A percentile compares a stretch with the other conserved stretches of the same genome.
Evolutionary conservation across 441 rosid genomes (phyloP).

Genomic region (Populus hybrid): DNA sequence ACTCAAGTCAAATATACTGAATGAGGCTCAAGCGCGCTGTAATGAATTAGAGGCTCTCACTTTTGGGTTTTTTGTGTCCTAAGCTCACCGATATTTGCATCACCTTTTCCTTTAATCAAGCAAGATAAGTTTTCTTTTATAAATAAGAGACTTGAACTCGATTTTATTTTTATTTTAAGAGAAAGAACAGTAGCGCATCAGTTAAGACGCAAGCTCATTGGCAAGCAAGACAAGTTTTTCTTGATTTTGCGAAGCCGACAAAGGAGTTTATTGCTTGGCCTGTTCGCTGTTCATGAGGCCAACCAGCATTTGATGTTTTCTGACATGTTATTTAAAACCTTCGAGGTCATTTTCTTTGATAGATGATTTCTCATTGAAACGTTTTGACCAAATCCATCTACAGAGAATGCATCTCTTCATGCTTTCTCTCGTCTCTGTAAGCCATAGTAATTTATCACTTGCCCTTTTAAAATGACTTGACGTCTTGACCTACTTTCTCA

Average conservation of each 20-base stretch:
- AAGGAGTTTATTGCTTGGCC: background rate
- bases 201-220: too few relatives aligned
- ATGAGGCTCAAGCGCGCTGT: background rate
- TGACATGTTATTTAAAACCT: constrained; percentile 1
- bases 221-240: background rate
- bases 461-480: background rate
- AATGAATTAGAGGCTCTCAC: too few relatives aligned
- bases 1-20: background rate
- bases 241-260: background rate
- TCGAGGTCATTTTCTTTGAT: background rate
- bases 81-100: too few relatives aligned
- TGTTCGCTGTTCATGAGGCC: constrained; percentile 22
- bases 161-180: too few relatives aligned
- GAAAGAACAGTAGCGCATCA: too few relatives aligned
- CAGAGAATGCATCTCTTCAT: background rate
- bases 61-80: too few relatives aligned
- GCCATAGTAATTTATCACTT: background rate
- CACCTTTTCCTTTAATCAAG: too few relatives aligned
- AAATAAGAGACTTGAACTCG: too few relatives aligned
- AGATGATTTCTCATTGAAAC: constrained; percentile 1
- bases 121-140: too few relatives aligned
- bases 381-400: background rate
- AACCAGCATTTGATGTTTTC: background rate
- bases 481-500: background rate
- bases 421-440: too few relatives aligned